Base-by-base conservation (phyloP, 768 basidiomycete genomes). In the Pholiota microspora region DNA sequence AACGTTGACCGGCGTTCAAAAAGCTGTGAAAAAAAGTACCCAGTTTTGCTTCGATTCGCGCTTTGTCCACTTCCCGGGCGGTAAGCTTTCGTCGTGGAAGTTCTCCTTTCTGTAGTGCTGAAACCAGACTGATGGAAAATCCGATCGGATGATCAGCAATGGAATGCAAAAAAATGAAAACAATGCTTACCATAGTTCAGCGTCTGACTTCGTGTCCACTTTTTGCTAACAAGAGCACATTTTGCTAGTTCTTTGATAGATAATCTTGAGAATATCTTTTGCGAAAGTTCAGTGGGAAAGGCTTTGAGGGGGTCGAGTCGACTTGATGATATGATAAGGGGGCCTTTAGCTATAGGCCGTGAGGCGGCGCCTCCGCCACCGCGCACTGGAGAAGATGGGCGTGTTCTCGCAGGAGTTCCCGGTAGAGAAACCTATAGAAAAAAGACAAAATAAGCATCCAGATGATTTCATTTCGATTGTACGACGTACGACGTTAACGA, bases 21-120 rank as follows among this genome's bases (percentile, higher is more conserved):
- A 25, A 7, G 31, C 7, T 38, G 58, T 29, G n/a, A 54, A 42
- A 45, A 6, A 56, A 77, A 73, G 21, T 59, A 85, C 88, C 94
- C 94, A 97, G 59, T 88, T 88, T 70, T 92, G 88, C 67, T 94
- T 97, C n/a, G 92, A 94, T 69, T 97, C 94, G 53, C 88, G 79
- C 65, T 89, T 90, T 7, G 92, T 89, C 94, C 94, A 97, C 69
- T 94, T 94, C 31, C 87, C 90, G 8, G 85, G 79, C 3, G 89
- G 87, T 46, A 91, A 68, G 54, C 81, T 85, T 27, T 86, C 84
- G 57, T 92, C 89, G 40, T 92, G 86, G 59, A 97, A 92, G 61
- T 88, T 85, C 57, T 94, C 90, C 60, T 87, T 90, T 51, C 94
- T 77, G 67, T 92, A 94, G 59, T 90, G 87, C 60, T 91, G 89